Evolutionary conservation across 2,329 filamentous ascomycete species (phyloP), one percentile per base, ranked within the genome.

Genomic region (Cephalotrichum gorgonifer): DNA sequence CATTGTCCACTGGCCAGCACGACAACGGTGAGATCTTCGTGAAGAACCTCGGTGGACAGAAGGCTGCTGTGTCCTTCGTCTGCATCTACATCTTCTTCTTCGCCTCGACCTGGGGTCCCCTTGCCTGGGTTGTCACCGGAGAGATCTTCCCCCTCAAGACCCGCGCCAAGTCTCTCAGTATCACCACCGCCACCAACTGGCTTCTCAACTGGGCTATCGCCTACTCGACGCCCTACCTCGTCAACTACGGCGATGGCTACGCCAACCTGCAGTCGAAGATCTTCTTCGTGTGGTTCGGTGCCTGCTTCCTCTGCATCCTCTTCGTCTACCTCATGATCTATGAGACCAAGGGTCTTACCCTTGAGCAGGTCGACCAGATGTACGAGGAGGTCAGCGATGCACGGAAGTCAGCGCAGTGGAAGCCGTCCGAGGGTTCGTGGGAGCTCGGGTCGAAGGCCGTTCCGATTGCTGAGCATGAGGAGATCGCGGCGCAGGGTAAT

Each of bases 241-340:
- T 91, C 26, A 79, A 82, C 53, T 67, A 72, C 26, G 82, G 84
- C 1, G 64, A 70, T 0, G 83, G 84, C 14, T 81, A 85, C 46
- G 83, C 83, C 25, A 78, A 86, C 55, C 73, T 93, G 44, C 78
- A 80, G 6, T 71, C 83, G 31, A 85, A 83, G 57, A 81, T 90
- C 42, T 90, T 90, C 71, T 90, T 88, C 63, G 75, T 89, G 42
- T 91, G 86, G 86, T 86, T 85, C 14, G 76, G 81, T 2, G 87
- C 87, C 56, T 90, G 85, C 64, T 73, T 85, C 45, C 58, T 85
- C 26, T 80, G 80, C 46, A 76, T 85, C 52, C 66, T 85, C 47
- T 89, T 88, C 61, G 85, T 88, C 44, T 88, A 76, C 70, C 76
- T 73, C 60, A 81, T 86, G 75, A 81, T 88, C 43, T 88, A 83